Evolutionary conservation across 2,329 filamentous ascomycete species (phyloP).

Genomic region (Curvularia hawaiiensis): DNA sequence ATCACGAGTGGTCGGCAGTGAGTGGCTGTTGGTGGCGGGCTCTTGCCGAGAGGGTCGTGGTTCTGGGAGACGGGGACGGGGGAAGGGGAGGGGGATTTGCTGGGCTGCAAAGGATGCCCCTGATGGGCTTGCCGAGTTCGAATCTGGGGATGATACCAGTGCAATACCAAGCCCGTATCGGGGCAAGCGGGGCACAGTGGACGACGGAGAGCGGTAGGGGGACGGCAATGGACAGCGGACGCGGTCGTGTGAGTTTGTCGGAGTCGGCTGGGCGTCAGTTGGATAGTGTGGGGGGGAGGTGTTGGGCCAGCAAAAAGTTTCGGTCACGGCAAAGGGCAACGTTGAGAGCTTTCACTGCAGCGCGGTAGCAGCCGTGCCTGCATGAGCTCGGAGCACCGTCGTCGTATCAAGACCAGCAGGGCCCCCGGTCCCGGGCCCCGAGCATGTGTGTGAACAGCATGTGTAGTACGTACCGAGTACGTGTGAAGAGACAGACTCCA

Average conservation of each 20-base stretch:
- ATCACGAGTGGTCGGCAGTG: slow-evolving; percentile 34
- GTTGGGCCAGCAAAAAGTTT: slow-evolving; percentile 12
- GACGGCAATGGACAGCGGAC: neutral
- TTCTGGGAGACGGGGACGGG: neutral
- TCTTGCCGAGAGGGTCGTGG: slow-evolving; percentile 10
- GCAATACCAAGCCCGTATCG: slow-evolving; percentile 7
- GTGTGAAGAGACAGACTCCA: too few species aligned
- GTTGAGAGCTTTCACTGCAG: slow-evolving; percentile 8
- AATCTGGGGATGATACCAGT: slow-evolving; percentile 17
- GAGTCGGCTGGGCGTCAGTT: slow-evolving; percentile 1
- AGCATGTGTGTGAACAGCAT: neutral
- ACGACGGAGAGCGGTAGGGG: neutral
- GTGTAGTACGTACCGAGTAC: too few species aligned
- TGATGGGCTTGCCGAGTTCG: slow-evolving; percentile 16
- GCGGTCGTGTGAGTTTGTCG: slow-evolving; percentile 1
- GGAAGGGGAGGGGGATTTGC: slow-evolving; percentile 1
- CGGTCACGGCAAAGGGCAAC: slow-evolving; percentile 2
- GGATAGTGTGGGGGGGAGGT: slow-evolving; percentile 6
- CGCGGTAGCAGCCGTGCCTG: slow-evolving; percentile 22
- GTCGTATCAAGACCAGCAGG: slow-evolving; percentile 16
- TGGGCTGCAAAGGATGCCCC: slow-evolving; percentile 20
- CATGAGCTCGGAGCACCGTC: slow-evolving; percentile 21
- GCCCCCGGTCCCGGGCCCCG: slow-evolving; percentile 9
- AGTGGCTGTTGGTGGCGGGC: slow-evolving; percentile 1
- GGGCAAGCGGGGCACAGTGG: slow-evolving; percentile 17